These are phyloP conservation scores for Excoecaria cochinchinensis DNA, from an alignment of 345 rosid genomes.

Conservation along the genomic window DNA sequence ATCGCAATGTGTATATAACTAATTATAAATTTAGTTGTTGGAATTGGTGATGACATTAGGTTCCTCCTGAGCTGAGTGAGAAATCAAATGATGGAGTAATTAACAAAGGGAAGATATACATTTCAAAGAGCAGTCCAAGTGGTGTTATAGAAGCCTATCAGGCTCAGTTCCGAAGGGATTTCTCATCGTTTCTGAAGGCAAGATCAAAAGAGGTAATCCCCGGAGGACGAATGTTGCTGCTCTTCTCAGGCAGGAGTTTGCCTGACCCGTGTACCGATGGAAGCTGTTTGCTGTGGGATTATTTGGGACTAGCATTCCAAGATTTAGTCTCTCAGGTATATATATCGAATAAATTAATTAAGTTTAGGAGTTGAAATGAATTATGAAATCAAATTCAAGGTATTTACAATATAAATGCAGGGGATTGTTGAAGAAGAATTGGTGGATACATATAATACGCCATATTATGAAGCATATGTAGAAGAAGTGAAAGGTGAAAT, in stretches of 20 bases:
- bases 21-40: not conserved
- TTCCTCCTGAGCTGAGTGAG: constrained; percentile 38
- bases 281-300: constrained; percentile 46
- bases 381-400: no score
- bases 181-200: constrained; percentile 33
- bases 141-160: constrained; percentile 31
- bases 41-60: constrained; percentile 13
- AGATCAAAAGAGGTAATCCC: constrained; percentile 36
- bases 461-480: constrained; percentile 35
- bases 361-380: not conserved
- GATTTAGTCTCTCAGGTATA: constrained; percentile 36
- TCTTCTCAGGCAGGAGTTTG: constrained; percentile 30
- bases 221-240: constrained; percentile 41
- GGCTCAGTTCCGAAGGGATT: constrained; percentile 43
- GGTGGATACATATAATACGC: constrained; percentile 36
- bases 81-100: constrained; percentile 16
- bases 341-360: not conserved
- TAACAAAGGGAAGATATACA: constrained; percentile 44
- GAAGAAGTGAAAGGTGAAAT: constrained; percentile 39
- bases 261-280: constrained; percentile 37
- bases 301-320: constrained; percentile 44
- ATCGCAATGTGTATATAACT: not conserved
- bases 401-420: constrained; percentile 13
- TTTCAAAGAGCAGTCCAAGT: constrained; percentile 41
- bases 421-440: constrained; percentile 36